Evolutionary conservation across 2,329 filamentous ascomycete genomes (phyloP), one percentile per base, ranked within the genome.

Genomic region (Fusarium denticulatum): DNA sequence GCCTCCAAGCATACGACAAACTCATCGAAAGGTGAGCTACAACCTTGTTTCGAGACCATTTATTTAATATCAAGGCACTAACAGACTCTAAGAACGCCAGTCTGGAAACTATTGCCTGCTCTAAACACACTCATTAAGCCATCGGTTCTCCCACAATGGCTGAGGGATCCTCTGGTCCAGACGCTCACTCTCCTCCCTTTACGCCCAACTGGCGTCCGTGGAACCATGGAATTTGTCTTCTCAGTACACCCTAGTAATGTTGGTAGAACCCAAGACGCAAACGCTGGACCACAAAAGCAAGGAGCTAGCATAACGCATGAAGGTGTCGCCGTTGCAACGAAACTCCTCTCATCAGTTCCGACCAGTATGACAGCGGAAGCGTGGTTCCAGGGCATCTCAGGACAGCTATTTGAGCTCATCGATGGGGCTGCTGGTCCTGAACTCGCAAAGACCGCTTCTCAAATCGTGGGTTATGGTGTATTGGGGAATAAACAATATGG

Each of bases 161-260:
- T 93, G n/a, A 88, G 87, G 47, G 74, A 85, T 24, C 85, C 85
- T 46, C 78, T 94, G 4, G 84, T 91, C 74, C 85, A 85, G 64
- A 84, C 88, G 18, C 84, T 94, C 49, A 89, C 91, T 4, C 79
- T 85, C 18, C 77, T 94, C 15, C 92, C 92, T 3, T 83, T 93
- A 32, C 85, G 91, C 8, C 82, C 84, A 6, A 86, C 89, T 69
- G 92, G 92, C 24, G 90, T 94, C 20, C 87, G 92, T 39, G 87
- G 89, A 32, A 92, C 90, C 1, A 85, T 94, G 69, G 92, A 94
- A 77, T 94, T 94, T 77, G 85, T 94, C 40, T 92, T 93, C 64
- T 87, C 91, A 3, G 89, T 93, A 12, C 91, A 93, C 69, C 88
- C 91, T 1, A 86, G 88, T 69, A 85, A 83, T 72, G 81, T 82